Conservation (phyloP, 2,329 filamentous ascomycete genomes). For the Neodidymelliopsis sp. region DNA sequence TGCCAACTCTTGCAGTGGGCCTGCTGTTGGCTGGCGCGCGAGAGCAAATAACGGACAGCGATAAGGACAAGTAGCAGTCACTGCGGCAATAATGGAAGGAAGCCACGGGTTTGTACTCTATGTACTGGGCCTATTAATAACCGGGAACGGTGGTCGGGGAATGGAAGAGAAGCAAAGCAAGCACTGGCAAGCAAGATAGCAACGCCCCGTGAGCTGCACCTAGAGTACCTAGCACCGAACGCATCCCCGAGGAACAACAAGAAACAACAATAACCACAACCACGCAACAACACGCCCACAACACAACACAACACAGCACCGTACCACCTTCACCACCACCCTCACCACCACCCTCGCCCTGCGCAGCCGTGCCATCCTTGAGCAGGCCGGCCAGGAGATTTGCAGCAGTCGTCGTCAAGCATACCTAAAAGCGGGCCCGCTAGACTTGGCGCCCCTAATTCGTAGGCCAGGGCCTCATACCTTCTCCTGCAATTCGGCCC, state of each 20-base stretch:
- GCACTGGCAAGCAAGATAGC: slow-evolving; percentile 17
- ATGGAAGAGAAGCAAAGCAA: slow-evolving; percentile 19
- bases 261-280: slow-evolving; percentile 12
- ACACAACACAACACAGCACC: slow-evolving; percentile 2
- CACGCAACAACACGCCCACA: no score
- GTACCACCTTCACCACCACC: background rate
- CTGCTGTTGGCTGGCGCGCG: slow-evolving; percentile 5
- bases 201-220: slow-evolving; percentile 14
- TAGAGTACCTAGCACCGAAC: slow-evolving; percentile 8
- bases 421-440: slow-evolving; percentile 19
- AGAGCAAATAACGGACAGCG: slow-evolving; percentile 1
- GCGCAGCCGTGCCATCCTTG: background rate
- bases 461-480: slow-evolving; percentile 15
- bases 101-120: slow-evolving; percentile 8
- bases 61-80: slow-evolving; percentile 15
- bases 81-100: slow-evolving; percentile 9
- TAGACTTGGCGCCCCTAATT: slow-evolving; percentile 19
- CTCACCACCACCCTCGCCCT: background rate
- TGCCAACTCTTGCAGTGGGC: slow-evolving; percentile 6
- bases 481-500: slow-evolving; percentile 20
- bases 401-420: slow-evolving; percentile 13
- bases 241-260: slow-evolving; percentile 12
- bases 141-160: slow-evolving; percentile 13
- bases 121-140: slow-evolving; percentile 16
- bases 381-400: background rate